These are phyloP conservation scores for Tuber magnatum DNA, from an alignment of 495 filamentous ascomycete genomes.

Conservation along the genomic window DNA sequence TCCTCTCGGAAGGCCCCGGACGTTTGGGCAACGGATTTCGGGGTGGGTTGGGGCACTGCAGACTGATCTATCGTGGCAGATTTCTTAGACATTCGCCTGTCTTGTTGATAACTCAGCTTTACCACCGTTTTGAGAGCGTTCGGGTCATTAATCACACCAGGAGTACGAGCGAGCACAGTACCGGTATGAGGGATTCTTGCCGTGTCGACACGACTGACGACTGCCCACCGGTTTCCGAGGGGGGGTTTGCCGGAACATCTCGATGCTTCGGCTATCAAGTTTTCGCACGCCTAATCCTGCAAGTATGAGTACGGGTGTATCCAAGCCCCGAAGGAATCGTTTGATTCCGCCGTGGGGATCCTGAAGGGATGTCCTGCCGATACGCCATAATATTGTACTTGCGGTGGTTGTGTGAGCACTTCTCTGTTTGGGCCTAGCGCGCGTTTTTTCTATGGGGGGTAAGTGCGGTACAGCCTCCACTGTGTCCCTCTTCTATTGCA, in stretches of 20 bases:
- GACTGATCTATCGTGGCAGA: no score
- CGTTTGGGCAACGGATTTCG: no score
- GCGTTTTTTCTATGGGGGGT: no score
- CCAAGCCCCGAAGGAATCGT: not conserved
- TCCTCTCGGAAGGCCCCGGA: no score
- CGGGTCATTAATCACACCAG: no score
- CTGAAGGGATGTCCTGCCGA: not conserved
- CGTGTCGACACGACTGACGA: not conserved
- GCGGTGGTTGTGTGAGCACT: not conserved
- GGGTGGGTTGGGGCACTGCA: no score
- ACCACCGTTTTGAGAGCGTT: no score
- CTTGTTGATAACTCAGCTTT: no score
- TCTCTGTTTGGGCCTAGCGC: not conserved
- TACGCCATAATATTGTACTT: not conserved
- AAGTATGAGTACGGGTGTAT: not conserved
- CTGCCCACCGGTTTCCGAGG: not conserved
- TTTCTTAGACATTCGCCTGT: no score
- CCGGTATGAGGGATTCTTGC: not conserved
- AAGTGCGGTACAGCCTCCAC: not conserved
- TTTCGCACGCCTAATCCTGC: not conserved
- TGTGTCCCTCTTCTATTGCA: not conserved
- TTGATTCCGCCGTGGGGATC: not conserved
- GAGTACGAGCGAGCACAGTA: no score
- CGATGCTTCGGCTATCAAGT: not conserved
- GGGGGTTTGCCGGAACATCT: not conserved